Base-by-base conservation (phyloP, 2,329 filamentous ascomycete species). In the Ceratocystis papillata region DNA sequence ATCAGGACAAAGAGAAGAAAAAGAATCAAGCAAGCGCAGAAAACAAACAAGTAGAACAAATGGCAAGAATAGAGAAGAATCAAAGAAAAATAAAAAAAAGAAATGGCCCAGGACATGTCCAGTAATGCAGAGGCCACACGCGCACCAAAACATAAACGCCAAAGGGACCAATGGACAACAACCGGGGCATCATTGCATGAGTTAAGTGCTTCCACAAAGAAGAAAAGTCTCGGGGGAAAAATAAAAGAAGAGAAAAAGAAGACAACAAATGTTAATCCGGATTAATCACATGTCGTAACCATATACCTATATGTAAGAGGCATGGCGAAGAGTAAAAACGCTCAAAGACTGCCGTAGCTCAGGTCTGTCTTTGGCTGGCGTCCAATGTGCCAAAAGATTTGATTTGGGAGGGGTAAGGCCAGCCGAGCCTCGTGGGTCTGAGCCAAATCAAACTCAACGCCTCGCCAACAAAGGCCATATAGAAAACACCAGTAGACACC, bases 21-120 rank as follows among this genome's bases (percentile, higher is more conserved):
- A 41, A 57, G 37, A 41, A 41, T 41, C 37, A 41, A 41, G 37
- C 37, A 41, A 41, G 10, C 37, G 37, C 37, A 41, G 28, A 63
- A 63, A 64, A 30, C 12, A 53, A 25, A 30, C 28, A 63, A 66
- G 61, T 33, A 30, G 48, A 63, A 53, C 60, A 25, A 30, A 63
- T 33, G 30, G 63, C 20, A 63, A 41, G 15, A 37, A 64, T 30
- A 46, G 20, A 67, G 30, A 67, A n/a, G 61, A 62, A 53, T 57
- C 20, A 53, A 53, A 65, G n/a, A 30, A 66, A 64, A 53, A 44
- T 6, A 45, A 37, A 30, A 12, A 62, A 60, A 44, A 33, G n/a
- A 37, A 62, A 62, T 45, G 41, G 46, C 45, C 44, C n/a, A 37
- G 33, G 44, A 53, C 46, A 64, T 59, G 55, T 17, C 55, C 55